Evolutionary conservation across 106 monocot genomes (phyloP), one percentile per base, ranked within the genome.

Genomic region (Xerophyta viscosa): DNA sequence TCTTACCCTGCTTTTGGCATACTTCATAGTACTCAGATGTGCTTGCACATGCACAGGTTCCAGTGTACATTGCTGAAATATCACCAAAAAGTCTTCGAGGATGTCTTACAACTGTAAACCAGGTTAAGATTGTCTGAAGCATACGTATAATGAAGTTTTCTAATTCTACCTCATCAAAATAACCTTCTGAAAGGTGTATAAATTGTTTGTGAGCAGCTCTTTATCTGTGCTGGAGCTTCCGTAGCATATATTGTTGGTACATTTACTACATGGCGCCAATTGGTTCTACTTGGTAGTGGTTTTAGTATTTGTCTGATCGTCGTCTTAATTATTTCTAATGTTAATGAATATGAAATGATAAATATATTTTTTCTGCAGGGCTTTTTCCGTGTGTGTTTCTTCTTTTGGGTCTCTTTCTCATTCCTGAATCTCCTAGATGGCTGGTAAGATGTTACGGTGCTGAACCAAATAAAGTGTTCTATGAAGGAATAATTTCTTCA

Each of bases 401-500:
- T 22, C 67, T 90, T 36, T n/a, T 80, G 0, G 89, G 84, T 25
- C 67, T 83, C 36, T 41, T 46, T 44, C 73, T 90, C 61, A 77
- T 90, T 62, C 89, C 89, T 28, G 89, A 90, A 44, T 90, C 89
- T 45, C 84, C 89, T 27, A 71, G 89, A 74, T 90, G 89, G 89
- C 69, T 90, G 70, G 89, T 90, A 69, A 71, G 77, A 33, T 18
- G 6, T 37, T 36, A 6, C 11, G 33, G 33, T 6, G 19, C 3
- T 22, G 29, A 21, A 31, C 15, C 10, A 14, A 20, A 51, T 24
- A 15, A 8, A 19, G 8, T 43, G 31, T 37, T 14, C 9, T n/a
- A 56, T 42, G 18, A 46, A 31, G n/a, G 20, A 26, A 43, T 3
- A 11, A 5, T 36, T 36, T 36, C 33, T 11, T 36, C 33, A 36